phyloP scores from a whole-genome alignment of 805 yeast species.

The Wickerhamiella shivajii region DNA sequence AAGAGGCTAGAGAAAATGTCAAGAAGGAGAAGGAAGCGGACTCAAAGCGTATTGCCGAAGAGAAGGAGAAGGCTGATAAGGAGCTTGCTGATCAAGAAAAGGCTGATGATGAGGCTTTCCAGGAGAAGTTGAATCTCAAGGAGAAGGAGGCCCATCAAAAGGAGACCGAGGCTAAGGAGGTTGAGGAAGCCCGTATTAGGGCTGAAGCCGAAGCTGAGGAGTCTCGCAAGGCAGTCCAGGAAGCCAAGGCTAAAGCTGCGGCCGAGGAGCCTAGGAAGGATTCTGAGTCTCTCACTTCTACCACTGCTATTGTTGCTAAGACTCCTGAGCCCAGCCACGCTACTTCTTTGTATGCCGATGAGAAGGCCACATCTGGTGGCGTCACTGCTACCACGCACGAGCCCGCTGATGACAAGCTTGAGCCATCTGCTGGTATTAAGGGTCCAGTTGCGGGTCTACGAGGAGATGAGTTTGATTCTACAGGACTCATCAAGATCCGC shows the following conservation, averaged over 20 bases:
- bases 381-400: too few species aligned
- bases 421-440: too few species aligned
- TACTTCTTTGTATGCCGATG: too few species aligned
- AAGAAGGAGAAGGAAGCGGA: slow-evolving; percentile 16
- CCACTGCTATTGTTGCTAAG: slow-evolving; percentile 16
- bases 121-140: slow-evolving; percentile 10
- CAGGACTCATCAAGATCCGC: too few species aligned
- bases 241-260: slow-evolving; percentile 7
- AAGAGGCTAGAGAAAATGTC: too few species aligned
- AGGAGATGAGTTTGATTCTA: too few species aligned
- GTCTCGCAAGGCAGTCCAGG: slow-evolving; percentile 5
- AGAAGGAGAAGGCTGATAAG: slow-evolving; percentile 12
- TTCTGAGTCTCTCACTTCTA: slow-evolving; percentile 13
- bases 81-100: slow-evolving; percentile 10
- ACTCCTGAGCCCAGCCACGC: slow-evolving; percentile 4
- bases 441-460: too few species aligned
- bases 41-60: slow-evolving; percentile 16
- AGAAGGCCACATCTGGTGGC: too few species aligned
- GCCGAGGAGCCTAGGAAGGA: slow-evolving; percentile 10
- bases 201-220: slow-evolving; percentile 6
- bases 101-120: slow-evolving; percentile 14
- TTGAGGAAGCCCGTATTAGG: slow-evolving; percentile 8
- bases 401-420: too few species aligned
- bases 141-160: slow-evolving; percentile 12
- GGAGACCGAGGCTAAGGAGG: not conserved